Evolutionary conservation across 345 rosid species (phyloP).

Genomic region (Eutrema yunnanense): DNA sequence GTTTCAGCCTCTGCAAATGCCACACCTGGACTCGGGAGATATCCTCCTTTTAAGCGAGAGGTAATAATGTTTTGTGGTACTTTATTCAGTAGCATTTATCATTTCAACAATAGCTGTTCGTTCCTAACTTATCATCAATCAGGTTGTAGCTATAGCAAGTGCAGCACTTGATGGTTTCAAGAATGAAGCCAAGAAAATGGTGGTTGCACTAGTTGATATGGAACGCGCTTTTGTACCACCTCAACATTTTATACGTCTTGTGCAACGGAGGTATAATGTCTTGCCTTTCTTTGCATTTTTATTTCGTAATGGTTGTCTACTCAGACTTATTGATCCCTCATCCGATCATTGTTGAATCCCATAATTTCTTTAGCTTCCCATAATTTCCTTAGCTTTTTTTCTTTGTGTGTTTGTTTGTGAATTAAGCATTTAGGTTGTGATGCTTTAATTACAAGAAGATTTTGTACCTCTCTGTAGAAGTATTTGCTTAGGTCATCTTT

Average conservation of each 20-base stretch:
- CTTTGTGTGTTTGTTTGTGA: not conserved
- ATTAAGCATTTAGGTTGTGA: not conserved
- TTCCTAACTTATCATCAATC: slow-evolving; percentile 9
- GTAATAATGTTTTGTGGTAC: slow-evolving; percentile 28
- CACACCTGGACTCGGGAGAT: slow-evolving; percentile 98
- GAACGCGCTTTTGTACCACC: slow-evolving; percentile 99
- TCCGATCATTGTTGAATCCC: not conserved
- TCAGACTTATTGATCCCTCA: not conserved
- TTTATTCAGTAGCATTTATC: not conserved
- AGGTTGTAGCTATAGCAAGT: slow-evolving; percentile 91
- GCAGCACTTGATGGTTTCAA: slow-evolving; percentile 90
- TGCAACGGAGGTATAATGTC: slow-evolving; percentile 78
- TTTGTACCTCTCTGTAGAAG: not conserved
- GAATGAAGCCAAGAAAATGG: slow-evolving; percentile 93
- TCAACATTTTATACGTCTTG: slow-evolving; percentile 96
- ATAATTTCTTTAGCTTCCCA: not conserved
- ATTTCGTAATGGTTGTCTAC: not conserved
- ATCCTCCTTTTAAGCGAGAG: slow-evolving; percentile 97
- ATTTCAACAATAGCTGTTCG: not conserved
- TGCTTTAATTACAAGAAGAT: not conserved
- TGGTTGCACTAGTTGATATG: slow-evolving; percentile 96
- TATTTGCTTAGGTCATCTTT: not conserved
- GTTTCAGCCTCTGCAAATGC: slow-evolving; percentile 87
- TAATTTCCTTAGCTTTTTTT: not conserved
- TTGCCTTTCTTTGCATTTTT: not conserved